Evolutionary conservation across 768 basidiomycete genomes (phyloP).

Genomic region (Naematelia encephala): DNA sequence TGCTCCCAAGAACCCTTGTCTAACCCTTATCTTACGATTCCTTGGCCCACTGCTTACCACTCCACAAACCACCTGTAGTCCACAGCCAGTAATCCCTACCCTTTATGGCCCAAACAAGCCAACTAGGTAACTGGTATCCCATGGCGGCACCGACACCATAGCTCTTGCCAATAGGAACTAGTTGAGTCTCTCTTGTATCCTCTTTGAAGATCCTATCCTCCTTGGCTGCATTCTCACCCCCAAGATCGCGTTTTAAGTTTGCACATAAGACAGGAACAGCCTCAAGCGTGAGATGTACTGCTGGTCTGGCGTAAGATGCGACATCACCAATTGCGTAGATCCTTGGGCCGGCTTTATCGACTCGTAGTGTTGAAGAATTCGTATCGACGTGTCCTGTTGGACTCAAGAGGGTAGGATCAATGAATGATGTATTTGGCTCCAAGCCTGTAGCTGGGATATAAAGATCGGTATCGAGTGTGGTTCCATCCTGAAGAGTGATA

Average conservation of each 20-base stretch:
- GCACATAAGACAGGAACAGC: not conserved
- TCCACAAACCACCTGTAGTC: constrained; percentile 2
- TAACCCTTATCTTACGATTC: constrained; percentile 1
- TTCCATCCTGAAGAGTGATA: not conserved
- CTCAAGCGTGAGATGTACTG: not conserved
- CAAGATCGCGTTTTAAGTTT: not conserved
- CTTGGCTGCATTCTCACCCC: not conserved
- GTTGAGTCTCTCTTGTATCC: not conserved
- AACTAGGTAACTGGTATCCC: not conserved
- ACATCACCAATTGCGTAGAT: constrained; percentile 1
- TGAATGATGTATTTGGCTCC: not conserved
- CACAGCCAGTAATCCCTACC: not conserved
- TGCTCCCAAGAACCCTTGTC: no score
- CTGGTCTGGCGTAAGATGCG: not conserved
- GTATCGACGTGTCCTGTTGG: not conserved
- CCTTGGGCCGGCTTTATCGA: not conserved
- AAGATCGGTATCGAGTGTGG: not conserved
- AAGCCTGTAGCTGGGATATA: not conserved
- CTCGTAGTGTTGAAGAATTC: not conserved
- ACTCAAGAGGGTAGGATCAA: not conserved
- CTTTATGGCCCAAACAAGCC: not conserved
- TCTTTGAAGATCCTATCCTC: not conserved
- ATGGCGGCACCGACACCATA: constrained; percentile 1
- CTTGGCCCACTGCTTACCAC: constrained; percentile 4
- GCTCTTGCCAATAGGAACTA: constrained; percentile 4